A percentile compares a stretch with the other conserved stretches of the same genome.
Evolutionary conservation across 2,329 filamentous ascomycete species (phyloP).

Genomic region (Exophiala viscosa): DNA sequence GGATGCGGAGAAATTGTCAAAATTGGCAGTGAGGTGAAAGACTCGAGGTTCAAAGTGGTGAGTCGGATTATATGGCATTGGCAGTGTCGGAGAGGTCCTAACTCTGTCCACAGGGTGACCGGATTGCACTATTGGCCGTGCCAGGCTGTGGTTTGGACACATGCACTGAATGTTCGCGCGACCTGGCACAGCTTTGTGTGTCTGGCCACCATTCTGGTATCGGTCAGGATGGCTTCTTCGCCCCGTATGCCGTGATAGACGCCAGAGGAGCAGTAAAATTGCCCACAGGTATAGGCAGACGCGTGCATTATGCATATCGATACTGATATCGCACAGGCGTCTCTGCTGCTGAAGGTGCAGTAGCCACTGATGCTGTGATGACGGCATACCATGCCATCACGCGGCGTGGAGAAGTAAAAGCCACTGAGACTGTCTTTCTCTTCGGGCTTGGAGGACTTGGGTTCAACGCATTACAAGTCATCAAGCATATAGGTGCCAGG

Average conservation of each 20-base stretch:
- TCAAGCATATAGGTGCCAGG: constrained; percentile 50
- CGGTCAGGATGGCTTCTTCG: constrained; percentile 44
- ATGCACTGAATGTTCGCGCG: constrained; percentile 41
- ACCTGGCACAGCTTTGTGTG: constrained; percentile 33
- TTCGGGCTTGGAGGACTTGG: constrained; percentile 43
- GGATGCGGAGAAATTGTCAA: constrained; percentile 9
- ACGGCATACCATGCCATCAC: constrained; percentile 42
- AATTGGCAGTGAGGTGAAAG: constrained; percentile 3
- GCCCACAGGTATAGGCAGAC: neutral
- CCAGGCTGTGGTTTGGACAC: constrained; percentile 31
- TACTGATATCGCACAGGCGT: constrained; percentile 29
- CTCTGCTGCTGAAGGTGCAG: constrained; percentile 24
- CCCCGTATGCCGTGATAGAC: constrained; percentile 37
- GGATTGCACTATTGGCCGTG: constrained; percentile 1
- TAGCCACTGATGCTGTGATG: constrained; percentile 41
- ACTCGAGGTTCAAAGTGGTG: constrained; percentile 4
- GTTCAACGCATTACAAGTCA: constrained; percentile 41
- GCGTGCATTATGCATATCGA: constrained; percentile 7
- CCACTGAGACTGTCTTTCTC: constrained; percentile 38
- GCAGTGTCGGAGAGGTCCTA: too few relatives aligned
- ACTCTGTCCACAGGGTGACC: constrained; percentile 4
- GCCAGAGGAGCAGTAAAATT: constrained; percentile 28
- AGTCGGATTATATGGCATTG: too few relatives aligned
- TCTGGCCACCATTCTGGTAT: constrained; percentile 41
- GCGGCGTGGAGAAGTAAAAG: constrained; percentile 35